Base-by-base conservation (phyloP, 2,329 filamentous ascomycete species). In the Botrytis paeoniae region DNA sequence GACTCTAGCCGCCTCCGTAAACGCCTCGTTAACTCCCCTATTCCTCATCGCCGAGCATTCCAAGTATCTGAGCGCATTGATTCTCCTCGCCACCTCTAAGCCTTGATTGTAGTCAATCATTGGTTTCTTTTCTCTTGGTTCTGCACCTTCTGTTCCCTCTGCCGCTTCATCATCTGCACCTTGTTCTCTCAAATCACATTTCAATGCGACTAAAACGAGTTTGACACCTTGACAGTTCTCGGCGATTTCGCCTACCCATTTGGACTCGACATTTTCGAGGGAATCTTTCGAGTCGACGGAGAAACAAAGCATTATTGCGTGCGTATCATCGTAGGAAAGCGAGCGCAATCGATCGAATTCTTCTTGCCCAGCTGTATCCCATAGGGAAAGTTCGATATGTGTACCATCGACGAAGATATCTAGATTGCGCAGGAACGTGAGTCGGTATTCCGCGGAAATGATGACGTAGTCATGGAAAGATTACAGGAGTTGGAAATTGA, bases 1-100 rank as follows among this genome's bases (percentile, higher is more conserved):
- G 51, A 99, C 96, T 80, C 97, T 92, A 37, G 96, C 95, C 59
- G 96, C 96, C 85, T 99, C 96, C 59, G 96, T 98, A 81, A 99
- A 99, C 61, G 96, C 96, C 84, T 99, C 96, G 83, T 98, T 98
- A 80, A 99, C 97, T 75, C 96, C 96, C 69, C 96, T 90, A 84
- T 99, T 99, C 84, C 95, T 92, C 91, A 98, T 98, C 73, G 96
- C 96, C 54, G 96, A 98, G 86, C 96, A 99, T 86, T 99, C 96
- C 72, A 99, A 89, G 82, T 99, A 99, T 81, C 97, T 91, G 81
- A 97, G 87, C 10, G 96, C 96, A 78, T 94, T 93, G 83, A 98
- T 97, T 82, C 92, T 91, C 81, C 95, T 91, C 57, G 95, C 95
- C 60, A 97, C 95, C 76, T 95, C 94, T 69, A 98, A 87, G 4